Percentiles rank a stretch among this genome's conserved stretches.
These are phyloP conservation scores for Phytopythium chamaehyphon DNA, from an alignment of 352 stramenopile species.

Conservation along the genomic window DNA sequence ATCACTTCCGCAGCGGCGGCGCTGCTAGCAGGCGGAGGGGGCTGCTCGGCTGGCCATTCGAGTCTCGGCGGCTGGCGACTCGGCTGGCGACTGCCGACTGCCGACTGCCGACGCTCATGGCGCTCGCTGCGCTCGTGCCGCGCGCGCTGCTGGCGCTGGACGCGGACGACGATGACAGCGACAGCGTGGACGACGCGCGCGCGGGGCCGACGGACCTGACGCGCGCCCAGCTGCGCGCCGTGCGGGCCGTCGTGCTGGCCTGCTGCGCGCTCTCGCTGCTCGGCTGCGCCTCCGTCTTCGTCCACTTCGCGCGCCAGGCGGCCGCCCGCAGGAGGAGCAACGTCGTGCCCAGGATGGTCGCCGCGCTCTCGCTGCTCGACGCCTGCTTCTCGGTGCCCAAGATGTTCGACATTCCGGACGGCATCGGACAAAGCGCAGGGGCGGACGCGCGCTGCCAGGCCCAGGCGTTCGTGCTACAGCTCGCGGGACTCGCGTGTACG, in stretches of 20 bases:
- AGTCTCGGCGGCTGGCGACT: too few species aligned
- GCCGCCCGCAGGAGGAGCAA: constrained; percentile 19
- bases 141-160: constrained; percentile 3
- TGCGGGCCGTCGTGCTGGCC: constrained; percentile 32
- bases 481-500: constrained; percentile 55
- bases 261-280: constrained; percentile 40
- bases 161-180: background rate
- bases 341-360: constrained; percentile 70
- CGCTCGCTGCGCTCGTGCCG: constrained; percentile 10
- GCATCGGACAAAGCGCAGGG: constrained; percentile 8
- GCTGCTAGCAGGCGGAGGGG: too few species aligned
- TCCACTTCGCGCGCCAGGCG: constrained; percentile 34
- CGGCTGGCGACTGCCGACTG: too few species aligned
- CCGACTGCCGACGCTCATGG: background rate
- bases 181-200: background rate
- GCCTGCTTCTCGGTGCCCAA: constrained; percentile 46
- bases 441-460: constrained; percentile 28
- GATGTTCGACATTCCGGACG: constrained; percentile 32
- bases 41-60: too few species aligned
- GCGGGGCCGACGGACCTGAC: constrained; percentile 15
- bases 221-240: constrained; percentile 13
- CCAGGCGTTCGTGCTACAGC: constrained; percentile 49
- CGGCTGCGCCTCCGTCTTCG: constrained; percentile 44
- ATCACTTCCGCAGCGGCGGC: too few species aligned
- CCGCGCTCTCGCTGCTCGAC: constrained; percentile 64